Evolutionary conservation across 148 eudicot genomes (phyloP).

Genomic region (Rheum nobile): DNA sequence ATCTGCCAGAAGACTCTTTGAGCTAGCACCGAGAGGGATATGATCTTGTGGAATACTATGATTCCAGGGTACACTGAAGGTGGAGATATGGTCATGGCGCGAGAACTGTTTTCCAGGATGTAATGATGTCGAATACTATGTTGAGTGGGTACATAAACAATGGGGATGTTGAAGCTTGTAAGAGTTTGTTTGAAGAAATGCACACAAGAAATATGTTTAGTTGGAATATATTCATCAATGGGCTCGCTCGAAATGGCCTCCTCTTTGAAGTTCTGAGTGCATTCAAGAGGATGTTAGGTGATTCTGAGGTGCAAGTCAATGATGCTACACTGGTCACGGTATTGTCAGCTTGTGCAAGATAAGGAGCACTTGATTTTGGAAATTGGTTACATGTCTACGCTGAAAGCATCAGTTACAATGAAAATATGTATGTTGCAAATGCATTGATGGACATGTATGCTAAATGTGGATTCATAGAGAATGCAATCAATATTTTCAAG

Average conservation of each 20-base stretch:
- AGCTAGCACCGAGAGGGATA: slow-evolving; percentile 62
- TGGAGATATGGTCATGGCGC: too few species aligned
- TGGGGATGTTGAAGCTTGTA: slow-evolving; percentile 40
- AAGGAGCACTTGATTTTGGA: slow-evolving; percentile 63
- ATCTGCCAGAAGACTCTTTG: too few species aligned
- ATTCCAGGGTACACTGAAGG: slow-evolving; percentile 38
- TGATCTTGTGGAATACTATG: slow-evolving; percentile 65
- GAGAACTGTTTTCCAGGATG: slow-evolving; percentile 46
- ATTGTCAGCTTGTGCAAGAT: too few species aligned
- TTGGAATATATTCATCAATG: too few species aligned
- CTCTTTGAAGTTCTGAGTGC: too few species aligned
- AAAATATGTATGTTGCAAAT: slow-evolving; percentile 39
- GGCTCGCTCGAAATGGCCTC: too few species aligned
- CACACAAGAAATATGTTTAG: too few species aligned
- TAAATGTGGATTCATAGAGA: too few species aligned
- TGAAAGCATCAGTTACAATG: slow-evolving; percentile 40
- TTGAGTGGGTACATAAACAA: slow-evolving; percentile 49
- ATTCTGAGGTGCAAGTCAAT: slow-evolving; percentile 40
- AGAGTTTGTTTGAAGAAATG: too few species aligned
- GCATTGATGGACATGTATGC: too few species aligned
- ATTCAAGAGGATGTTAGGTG: slow-evolving; percentile 52
- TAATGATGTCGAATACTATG: slow-evolving; percentile 71
- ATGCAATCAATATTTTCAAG: too few species aligned
- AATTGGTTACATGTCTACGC: slow-evolving; percentile 54
- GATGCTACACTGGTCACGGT: slow-evolving; percentile 61